Evolutionary conservation across 1,139 yeast genomes (phyloP), one percentile per base, ranked within the genome.

Genomic region (Saccharomyces hybrid): DNA sequence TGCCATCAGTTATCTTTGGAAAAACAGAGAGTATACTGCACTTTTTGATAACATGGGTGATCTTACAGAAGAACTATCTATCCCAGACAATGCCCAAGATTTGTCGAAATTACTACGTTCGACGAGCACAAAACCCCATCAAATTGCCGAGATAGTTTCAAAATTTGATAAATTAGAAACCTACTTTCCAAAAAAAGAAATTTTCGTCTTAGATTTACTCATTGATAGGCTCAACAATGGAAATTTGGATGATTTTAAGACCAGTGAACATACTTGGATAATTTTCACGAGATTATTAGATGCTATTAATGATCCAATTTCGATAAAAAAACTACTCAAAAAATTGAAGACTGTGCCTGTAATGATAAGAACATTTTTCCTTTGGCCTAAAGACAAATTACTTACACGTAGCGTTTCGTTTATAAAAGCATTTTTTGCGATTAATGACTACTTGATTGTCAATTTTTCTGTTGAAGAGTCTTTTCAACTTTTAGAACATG

Each of bases 31-130:
- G 44, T 7, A 16, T 25, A 38, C 44, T 16, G 42, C 23, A 13
- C 13, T 2, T n/a, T 46, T 5, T 23, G 28, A 23, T 46, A 46
- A 50, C 19, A 60, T 73, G 56, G n/a, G 44, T 26, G 25, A 38
- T 5, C 44, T 38, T 7, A 13, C 26, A 6, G 25, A 38, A 38
- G 44, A 38, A 38, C 44, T 38, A 16, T 65, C 63, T 52, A 69
- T 81, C n/a, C 44, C 50, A 5, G 31, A 31, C 9, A 49, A 49
- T 19, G 81, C 91, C 0, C 89, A 85, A 62, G 76, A 78, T 5
- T 70, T 84, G 46, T 87, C 96, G 2, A 79, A 80, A 66, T 76
- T 75, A 60, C 74, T 88, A 31, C 77, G 96, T 59, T 79, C 85
- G 26, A 84, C 80, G 62, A 74, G 74, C 41, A 75, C 77, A 1